Percentiles rank a stretch among this genome's conserved stretches.
Evolutionary conservation across 495 filamentous ascomycete genomes (phyloP).

Genomic region (Annulohypoxylon bovei): DNA sequence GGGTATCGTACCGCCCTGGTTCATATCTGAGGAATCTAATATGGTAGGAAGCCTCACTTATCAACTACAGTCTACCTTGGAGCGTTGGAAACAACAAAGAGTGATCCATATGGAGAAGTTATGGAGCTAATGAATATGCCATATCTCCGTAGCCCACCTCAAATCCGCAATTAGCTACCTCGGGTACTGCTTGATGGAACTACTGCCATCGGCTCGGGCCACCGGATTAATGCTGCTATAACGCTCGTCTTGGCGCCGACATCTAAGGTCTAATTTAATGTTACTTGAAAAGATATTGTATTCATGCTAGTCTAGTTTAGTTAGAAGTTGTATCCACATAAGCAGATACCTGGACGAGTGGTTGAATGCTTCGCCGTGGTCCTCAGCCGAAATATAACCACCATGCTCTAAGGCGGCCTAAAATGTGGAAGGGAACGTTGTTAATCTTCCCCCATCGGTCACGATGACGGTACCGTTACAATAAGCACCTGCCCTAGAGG

Average conservation of each 20-base stretch:
- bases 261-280: neutral
- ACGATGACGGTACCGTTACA: conserved; percentile 68
- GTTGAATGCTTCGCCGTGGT: neutral
- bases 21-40: neutral
- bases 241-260: conserved; percentile 9
- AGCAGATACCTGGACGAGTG: neutral
- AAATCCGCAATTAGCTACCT: conserved; percentile 3
- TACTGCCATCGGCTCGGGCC: conserved; percentile 20
- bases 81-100: neutral
- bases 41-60: neutral
- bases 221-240: conserved; percentile 4
- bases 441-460: conserved; percentile 69
- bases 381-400: neutral
- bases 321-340: neutral
- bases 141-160: neutral
- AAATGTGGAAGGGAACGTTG: conserved; percentile 64
- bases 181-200: conserved; percentile 26
- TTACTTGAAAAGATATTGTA: neutral
- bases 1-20: neutral
- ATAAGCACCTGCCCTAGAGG: conserved; percentile 71
- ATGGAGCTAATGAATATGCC: neutral
- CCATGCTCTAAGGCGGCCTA: conserved; percentile 39
- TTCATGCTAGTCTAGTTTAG: neutral
- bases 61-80: neutral
- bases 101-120: neutral